These are phyloP conservation scores for Penicillium samsonianum DNA, from an alignment of 495 filamentous ascomycete genomes.

Conservation along the genomic window DNA sequence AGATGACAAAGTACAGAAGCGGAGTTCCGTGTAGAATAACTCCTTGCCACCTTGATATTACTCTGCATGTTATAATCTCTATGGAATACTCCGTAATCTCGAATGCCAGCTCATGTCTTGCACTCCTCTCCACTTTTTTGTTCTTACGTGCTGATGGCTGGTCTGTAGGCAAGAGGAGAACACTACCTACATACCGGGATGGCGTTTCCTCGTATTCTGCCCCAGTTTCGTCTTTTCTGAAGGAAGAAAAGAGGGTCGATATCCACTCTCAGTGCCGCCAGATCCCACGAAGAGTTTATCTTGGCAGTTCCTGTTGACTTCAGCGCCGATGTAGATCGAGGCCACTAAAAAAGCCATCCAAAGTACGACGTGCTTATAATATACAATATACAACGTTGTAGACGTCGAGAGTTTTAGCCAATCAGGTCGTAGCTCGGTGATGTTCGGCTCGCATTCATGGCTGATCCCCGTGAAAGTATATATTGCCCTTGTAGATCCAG, in stretches of 20 bases:
- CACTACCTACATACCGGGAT: neutral
- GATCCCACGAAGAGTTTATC: neutral
- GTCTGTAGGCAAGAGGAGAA: neutral
- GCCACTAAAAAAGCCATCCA: neutral
- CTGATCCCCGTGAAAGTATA: neutral
- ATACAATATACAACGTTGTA: neutral
- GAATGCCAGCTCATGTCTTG: neutral
- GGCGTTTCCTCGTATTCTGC: neutral
- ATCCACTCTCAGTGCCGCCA: neutral
- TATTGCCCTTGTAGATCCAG: neutral
- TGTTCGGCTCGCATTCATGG: constrained; percentile 2
- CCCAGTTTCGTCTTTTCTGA: neutral
- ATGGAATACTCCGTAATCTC: neutral
- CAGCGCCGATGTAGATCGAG: neutral
- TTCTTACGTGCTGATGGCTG: neutral
- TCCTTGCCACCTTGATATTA: constrained; percentile 3
- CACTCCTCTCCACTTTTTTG: constrained; percentile 1
- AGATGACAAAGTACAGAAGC: neutral
- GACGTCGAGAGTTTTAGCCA: neutral
- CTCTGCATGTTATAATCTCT: neutral
- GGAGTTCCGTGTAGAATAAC: neutral
- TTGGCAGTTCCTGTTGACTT: neutral
- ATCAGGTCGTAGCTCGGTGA: constrained; percentile 8
- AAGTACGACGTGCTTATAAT: neutral
- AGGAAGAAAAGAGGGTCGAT: neutral